These are phyloP conservation scores for Aeschynomene evenia DNA, from an alignment of 306 rosid species.

Conservation along the genomic window DNA sequence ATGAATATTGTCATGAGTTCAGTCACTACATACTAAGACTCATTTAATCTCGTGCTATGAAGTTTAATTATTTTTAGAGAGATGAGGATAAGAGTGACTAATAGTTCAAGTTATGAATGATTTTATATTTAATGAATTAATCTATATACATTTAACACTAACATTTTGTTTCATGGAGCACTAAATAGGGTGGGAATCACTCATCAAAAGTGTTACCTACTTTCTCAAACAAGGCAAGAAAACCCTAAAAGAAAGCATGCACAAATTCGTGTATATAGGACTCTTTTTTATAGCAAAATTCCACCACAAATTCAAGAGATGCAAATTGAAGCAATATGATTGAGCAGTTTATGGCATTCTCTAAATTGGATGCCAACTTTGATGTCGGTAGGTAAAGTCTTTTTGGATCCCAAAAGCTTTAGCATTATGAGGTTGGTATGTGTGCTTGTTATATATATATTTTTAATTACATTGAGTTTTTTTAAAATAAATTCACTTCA, in stretches of 20 bases:
- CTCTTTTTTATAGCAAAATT: background rate
- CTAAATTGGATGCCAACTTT: constrained; percentile 32
- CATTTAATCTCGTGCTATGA: too few relatives aligned
- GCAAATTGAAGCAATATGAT: background rate
- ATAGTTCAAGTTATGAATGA: too few relatives aligned
- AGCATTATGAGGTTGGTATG: constrained; percentile 7
- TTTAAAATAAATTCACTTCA: too few relatives aligned
- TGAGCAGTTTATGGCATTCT: background rate
- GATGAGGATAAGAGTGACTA: too few relatives aligned
- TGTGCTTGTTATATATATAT: too few relatives aligned
- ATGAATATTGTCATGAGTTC: too few relatives aligned
- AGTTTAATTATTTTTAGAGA: too few relatives aligned
- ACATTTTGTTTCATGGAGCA: background rate
- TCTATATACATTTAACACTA: too few relatives aligned
- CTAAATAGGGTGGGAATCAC: background rate
- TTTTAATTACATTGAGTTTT: too few relatives aligned
- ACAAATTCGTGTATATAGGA: background rate
- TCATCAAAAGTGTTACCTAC: background rate
- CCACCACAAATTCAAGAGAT: background rate
- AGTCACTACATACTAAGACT: too few relatives aligned
- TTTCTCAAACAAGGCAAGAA: background rate
- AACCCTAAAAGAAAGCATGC: background rate
- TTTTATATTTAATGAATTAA: too few relatives aligned
- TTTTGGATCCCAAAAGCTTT: constrained; percentile 10
- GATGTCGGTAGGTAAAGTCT: constrained; percentile 29